Conservation (phyloP, 768 basidiomycete genomes). For the Baorangia bicolor region DNA sequence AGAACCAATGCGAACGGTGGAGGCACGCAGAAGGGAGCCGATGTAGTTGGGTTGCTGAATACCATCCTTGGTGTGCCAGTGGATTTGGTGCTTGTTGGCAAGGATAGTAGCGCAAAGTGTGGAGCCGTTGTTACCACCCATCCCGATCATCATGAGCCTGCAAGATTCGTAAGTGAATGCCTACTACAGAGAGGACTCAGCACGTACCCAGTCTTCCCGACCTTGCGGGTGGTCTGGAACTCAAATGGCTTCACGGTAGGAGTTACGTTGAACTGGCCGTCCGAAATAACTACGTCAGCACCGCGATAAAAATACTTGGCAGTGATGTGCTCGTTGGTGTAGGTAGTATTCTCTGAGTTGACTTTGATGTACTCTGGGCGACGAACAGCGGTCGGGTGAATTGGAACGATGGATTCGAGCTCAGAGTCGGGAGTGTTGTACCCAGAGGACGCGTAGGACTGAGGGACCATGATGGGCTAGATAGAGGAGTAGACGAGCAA, state of each 20-base stretch:
- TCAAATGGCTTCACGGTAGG: constrained; percentile 82
- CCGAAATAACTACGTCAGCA: constrained; percentile 62
- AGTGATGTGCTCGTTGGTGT: constrained; percentile 80
- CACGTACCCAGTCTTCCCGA: constrained; percentile 89
- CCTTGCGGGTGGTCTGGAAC: constrained; percentile 86
- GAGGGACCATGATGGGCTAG: constrained; percentile 49
- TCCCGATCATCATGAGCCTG: constrained; percentile 95
- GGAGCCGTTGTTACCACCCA: constrained; percentile 96
- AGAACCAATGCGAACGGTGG: constrained; percentile 87
- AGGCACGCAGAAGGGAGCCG: constrained; percentile 93
- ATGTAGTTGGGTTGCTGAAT: constrained; percentile 96
- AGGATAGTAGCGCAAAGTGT: constrained; percentile 93
- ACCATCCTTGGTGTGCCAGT: constrained; percentile 92
- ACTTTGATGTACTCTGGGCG: constrained; percentile 76
- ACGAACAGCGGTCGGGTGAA: constrained; percentile 86
- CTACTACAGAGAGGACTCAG: constrained; percentile 3
- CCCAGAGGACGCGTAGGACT: constrained; percentile 49
- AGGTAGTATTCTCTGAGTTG: constrained; percentile 76
- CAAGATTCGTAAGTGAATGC: not conserved
- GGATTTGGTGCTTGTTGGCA: constrained; percentile 92
- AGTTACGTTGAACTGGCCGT: constrained; percentile 76
- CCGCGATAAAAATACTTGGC: constrained; percentile 81
- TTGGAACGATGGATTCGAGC: constrained; percentile 63
- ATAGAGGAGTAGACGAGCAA: constrained; percentile 28
- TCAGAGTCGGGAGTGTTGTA: constrained; percentile 71